Evolutionary conservation across 1,284 basidiomycete species (phyloP), one percentile per base, ranked within the genome.

Genomic region (Cryptococcus hybrid): DNA sequence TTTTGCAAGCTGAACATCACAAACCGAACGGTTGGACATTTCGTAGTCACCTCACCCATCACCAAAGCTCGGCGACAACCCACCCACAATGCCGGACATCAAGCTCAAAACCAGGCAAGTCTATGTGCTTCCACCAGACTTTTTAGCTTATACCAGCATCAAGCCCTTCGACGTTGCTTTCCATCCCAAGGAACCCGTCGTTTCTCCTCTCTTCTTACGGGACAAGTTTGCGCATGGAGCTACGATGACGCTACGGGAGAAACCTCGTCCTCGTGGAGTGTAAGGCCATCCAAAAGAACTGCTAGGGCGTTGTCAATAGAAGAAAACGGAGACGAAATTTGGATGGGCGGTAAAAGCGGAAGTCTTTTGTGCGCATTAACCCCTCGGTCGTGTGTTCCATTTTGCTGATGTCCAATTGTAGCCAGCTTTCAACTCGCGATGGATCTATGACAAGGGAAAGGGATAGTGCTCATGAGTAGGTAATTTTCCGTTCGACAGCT

Each of bases 151-250:
- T n/a, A 51, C 47, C 24, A 35, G 30, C 4, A 38, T 7, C 11
- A 89, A 96, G 76, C 86, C 92, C 40, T 94, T 96, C 74, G 93
- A 96, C 79, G 81, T 96, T 47, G 84, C 82, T 1, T 96, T 96
- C 71, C 90, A 94, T 68, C 92, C 93, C 0, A 80, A 79, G 1
- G 73, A 83, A 42, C 77, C 85, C 0, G 81, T 86, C 15, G 84
- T 94, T 7, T 89, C 72, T 82, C 87, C 5, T 89, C 86, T 0
- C 84, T 95, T 2, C 82, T 97, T 36, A 88, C 88, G 0, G 92
- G 92, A 40, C 84, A 89, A 55, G 81, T 96, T 65, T 90, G 89
- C 65, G 86, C 89, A 0, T 89, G 88, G 73, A 71, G 82, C 4
- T 94, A 77, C 56, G 71, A 87, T 84, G 47, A 89, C 84, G 39